A percentile compares a stretch with the other conserved stretches of the same genome.
Evolutionary conservation across 345 rosid genomes (phyloP).

Genomic region (Aquilaria malaccensis): DNA sequence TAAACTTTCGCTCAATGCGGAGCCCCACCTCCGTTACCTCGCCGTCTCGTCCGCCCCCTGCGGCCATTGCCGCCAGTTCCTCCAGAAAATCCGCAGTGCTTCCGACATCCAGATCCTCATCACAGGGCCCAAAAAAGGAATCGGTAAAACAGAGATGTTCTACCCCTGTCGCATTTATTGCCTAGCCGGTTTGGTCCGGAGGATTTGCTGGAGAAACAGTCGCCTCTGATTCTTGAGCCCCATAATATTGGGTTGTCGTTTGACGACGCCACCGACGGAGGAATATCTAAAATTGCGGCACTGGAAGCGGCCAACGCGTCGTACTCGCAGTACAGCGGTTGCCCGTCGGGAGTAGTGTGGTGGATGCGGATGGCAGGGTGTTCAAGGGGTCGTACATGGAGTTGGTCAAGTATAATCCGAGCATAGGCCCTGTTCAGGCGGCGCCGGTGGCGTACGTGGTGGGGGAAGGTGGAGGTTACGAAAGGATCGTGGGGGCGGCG

Average conservation of each 20-base stretch:
- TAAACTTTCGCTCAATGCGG: conserved; percentile 66
- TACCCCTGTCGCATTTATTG: conserved; percentile 34
- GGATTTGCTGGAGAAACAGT: conserved; percentile 51
- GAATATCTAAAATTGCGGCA: conserved; percentile 26
- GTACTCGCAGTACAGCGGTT: conserved; percentile 78
- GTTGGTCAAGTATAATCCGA: conserved; percentile 92
- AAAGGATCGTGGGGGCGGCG: conserved; percentile 57
- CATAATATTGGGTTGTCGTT: conserved; percentile 38
- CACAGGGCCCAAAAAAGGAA: conserved; percentile 16
- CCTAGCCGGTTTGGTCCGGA: conserved; percentile 87
- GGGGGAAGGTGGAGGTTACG: conserved; percentile 64
- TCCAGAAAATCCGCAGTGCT: conserved; percentile 76
- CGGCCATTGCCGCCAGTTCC: conserved; percentile 98
- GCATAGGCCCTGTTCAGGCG: conserved; percentile 91
- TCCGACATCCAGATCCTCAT: conserved; percentile 47
- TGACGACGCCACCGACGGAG: conserved; percentile 6
- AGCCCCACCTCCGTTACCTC: conserved; percentile 38
- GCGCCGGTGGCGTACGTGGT: conserved; percentile 75
- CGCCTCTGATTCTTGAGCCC: conserved; percentile 62
- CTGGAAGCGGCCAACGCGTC: conserved; percentile 75
- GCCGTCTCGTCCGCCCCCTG: conserved; percentile 97
- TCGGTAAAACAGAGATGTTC: conserved; percentile 20
- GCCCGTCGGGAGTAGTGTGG: conserved; percentile 86
- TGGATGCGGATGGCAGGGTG: conserved; percentile 70
- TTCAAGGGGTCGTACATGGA: conserved; percentile 79